Evolutionary conservation across 2,329 filamentous ascomycete species (phyloP).

Genomic region (Monilinia fructigena): DNA sequence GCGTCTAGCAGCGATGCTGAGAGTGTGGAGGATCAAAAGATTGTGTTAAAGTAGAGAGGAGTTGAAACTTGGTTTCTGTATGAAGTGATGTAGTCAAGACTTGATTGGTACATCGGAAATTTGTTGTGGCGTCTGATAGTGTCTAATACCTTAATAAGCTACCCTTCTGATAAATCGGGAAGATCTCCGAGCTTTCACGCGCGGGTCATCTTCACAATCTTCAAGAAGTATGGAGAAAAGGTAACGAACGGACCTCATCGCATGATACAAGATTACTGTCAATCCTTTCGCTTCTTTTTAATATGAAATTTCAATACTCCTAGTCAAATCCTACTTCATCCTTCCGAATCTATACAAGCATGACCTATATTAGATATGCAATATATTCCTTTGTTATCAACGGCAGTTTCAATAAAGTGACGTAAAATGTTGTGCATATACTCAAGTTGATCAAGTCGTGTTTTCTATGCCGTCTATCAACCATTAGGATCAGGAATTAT

Average conservation of each 20-base stretch:
- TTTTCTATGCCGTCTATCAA: not conserved
- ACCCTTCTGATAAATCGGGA: slow-evolving; percentile 4
- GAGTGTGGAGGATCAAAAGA: slow-evolving; percentile 13
- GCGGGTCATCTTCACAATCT: not conserved
- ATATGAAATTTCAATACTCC: slow-evolving; percentile 2
- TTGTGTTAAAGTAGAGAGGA: not conserved
- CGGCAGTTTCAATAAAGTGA: not conserved
- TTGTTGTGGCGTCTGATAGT: slow-evolving; percentile 17
- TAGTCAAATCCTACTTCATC: not conserved
- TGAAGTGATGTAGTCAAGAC: not conserved
- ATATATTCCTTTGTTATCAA: not conserved
- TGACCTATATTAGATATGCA: not conserved
- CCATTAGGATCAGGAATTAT: not conserved
- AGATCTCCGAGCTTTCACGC: slow-evolving; percentile 11
- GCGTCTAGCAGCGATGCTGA: not conserved
- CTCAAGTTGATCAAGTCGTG: not conserved
- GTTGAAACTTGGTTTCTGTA: slow-evolving; percentile 14
- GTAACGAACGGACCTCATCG: not conserved
- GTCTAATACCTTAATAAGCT: not conserved
- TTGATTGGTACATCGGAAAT: slow-evolving; percentile 14
- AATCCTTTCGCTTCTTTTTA: slow-evolving; percentile 10
- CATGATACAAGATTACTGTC: not conserved
- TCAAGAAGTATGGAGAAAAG: slow-evolving; percentile 3
- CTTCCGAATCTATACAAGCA: not conserved
- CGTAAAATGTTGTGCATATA: not conserved